These are phyloP conservation scores for Trebouxia gelatinosa DNA, from an alignment of 163 green algal genomes.

Conservation along the genomic window DNA sequence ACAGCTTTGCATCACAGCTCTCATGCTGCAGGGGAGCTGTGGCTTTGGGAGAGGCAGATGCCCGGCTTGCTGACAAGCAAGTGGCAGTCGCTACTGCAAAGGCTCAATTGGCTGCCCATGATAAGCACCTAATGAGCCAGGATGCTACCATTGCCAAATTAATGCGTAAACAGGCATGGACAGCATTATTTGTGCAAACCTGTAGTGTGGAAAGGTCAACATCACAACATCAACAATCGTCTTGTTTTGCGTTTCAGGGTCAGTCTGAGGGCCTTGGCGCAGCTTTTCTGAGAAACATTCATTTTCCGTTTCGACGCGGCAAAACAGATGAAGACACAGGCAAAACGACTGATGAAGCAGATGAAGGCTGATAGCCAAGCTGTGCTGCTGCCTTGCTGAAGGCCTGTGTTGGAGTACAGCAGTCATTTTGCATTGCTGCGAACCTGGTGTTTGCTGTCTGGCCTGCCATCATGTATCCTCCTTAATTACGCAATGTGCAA, in stretches of 20 bases:
- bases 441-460: too few species aligned
- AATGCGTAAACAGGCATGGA: background rate
- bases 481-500: too few species aligned
- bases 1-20: background rate
- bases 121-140: conserved; percentile 3
- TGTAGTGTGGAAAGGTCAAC: background rate
- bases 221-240: too few species aligned
- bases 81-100: conserved; percentile 1
- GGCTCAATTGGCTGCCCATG: conserved; percentile 16
- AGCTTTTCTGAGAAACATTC: conserved; percentile 4
- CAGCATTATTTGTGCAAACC: background rate
- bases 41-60: background rate
- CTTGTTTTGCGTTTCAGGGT: background rate
- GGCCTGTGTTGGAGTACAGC: too few species aligned
- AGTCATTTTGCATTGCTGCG: too few species aligned
- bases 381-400: too few species aligned
- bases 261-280: conserved; percentile 14
- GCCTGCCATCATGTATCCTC: too few species aligned
- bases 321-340: too few species aligned
- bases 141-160: conserved; percentile 15
- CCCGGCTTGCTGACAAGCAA: conserved; percentile 16
- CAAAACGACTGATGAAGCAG: too few species aligned
- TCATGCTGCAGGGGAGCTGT: conserved; percentile 11
- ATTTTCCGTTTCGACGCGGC: too few species aligned
- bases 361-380: too few species aligned